Percentiles rank a stretch among this genome's conserved stretches.
phyloP scores from a whole-genome alignment of 202 grass and related monocot genomes.

The Dendrocalamus latiflorus region DNA sequence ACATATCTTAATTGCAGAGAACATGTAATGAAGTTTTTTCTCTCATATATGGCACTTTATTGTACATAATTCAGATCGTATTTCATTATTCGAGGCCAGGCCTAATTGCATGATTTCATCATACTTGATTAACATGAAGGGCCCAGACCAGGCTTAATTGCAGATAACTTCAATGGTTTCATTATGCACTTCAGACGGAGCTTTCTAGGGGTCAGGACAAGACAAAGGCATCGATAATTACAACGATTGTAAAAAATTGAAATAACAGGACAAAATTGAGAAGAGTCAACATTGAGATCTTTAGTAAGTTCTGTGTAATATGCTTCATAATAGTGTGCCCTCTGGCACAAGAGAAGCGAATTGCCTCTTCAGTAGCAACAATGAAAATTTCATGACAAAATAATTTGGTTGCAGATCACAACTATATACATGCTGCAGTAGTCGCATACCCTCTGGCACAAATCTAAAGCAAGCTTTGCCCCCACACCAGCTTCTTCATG shows the following conservation, averaged over 20 bases:
- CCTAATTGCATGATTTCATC: not conserved
- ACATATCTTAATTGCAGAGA: not conserved
- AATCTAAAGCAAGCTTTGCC: constrained; percentile 84
- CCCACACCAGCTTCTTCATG: constrained; percentile 92
- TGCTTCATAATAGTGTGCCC: not conserved
- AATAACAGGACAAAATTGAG: not conserved
- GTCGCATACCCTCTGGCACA: constrained; percentile 71
- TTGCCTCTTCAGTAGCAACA: not conserved
- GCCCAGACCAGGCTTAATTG: not conserved
- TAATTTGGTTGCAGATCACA: not conserved
- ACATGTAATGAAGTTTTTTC: not conserved
- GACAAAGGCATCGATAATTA: not conserved
- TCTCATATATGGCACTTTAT: not conserved
- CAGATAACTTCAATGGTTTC: not conserved
- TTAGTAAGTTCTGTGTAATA: too few species aligned
- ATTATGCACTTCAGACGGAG: not conserved
- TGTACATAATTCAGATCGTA: not conserved
- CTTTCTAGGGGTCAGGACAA: not conserved
- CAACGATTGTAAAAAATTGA: not conserved
- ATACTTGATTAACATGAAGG: too few species aligned
- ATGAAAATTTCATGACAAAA: not conserved
- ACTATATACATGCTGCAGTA: not conserved
- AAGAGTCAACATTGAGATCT: not conserved
- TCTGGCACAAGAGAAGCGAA: not conserved
- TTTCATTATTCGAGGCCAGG: not conserved